Evolutionary conservation across 2,329 filamentous ascomycete genomes (phyloP).

Genomic region (Monilinia aucupariae): DNA sequence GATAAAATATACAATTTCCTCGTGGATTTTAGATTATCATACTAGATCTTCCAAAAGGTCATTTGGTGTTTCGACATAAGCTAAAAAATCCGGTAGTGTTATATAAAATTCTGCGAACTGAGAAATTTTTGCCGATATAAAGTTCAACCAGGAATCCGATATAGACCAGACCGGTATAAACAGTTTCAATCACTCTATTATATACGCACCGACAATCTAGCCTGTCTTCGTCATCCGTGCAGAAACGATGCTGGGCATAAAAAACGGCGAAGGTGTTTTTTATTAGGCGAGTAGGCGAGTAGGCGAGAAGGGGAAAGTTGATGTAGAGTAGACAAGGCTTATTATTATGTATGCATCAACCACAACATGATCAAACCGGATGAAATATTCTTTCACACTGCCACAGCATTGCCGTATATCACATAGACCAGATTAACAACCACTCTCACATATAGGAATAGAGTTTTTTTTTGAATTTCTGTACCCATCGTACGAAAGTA

Average conservation of each 20-base stretch:
- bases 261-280: neutral
- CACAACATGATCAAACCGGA: slow-evolving; percentile 8
- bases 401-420: slow-evolving; percentile 9
- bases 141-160: no score
- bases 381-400: slow-evolving; percentile 6
- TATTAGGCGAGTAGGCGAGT: neutral
- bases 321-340: neutral
- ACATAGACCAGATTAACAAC: neutral
- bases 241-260: neutral
- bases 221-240: neutral
- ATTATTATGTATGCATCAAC: slow-evolving; percentile 1
- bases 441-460: neutral
- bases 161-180: no score
- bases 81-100: no score
- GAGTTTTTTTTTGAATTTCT: neutral
- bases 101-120: no score
- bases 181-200: no score
- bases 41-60: no score
- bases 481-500: neutral
- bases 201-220: neutral
- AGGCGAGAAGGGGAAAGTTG: neutral
- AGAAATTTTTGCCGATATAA: no score
- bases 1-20: no score
- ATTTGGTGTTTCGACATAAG: no score
- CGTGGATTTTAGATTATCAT: no score